phyloP scores from a whole-genome alignment of 2,329 filamentous ascomycete species.

The Colletotrichum sp. region DNA sequence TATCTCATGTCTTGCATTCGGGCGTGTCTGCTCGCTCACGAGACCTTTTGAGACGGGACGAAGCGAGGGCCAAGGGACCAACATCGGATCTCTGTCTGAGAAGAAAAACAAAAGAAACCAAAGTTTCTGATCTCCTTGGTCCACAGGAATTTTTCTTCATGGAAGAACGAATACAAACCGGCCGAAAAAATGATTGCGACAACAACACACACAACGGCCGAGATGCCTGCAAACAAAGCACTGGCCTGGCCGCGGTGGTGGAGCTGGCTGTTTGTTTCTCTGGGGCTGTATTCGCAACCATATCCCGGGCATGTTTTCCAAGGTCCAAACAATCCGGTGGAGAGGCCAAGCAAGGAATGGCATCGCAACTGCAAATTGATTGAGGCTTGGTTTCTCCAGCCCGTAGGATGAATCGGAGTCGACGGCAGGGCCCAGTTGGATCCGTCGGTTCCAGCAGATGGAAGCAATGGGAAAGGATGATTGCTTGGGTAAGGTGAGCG shows the following conservation, averaged over 20 bases:
- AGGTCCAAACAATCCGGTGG: conserved; percentile 6
- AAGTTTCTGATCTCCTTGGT: neutral
- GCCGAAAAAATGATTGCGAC: neutral
- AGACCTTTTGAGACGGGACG: conserved; percentile 8
- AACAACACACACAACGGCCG: neutral
- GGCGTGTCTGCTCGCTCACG: neutral
- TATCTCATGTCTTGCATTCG: neutral
- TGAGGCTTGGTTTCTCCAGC: neutral
- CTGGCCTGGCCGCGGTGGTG: neutral
- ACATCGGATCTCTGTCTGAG: neutral
- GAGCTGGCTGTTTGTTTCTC: conserved; percentile 7
- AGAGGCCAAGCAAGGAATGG: conserved; percentile 1
- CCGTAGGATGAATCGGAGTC: neutral
- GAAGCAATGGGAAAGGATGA: neutral
- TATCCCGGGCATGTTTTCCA: conserved; percentile 4
- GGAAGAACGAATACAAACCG: neutral
- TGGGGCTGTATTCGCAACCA: neutral
- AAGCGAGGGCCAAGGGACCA: conserved; percentile 5
- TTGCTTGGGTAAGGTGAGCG: neutral
- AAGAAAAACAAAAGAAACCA: neutral
- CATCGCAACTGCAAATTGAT: neutral
- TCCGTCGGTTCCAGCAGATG: neutral
- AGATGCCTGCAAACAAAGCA: neutral
- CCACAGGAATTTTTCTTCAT: neutral
- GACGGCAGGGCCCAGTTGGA: neutral